Evolutionary conservation across 1,139 yeast species (phyloP).

Genomic region (Chernovozyma sophiae-reginae): DNA sequence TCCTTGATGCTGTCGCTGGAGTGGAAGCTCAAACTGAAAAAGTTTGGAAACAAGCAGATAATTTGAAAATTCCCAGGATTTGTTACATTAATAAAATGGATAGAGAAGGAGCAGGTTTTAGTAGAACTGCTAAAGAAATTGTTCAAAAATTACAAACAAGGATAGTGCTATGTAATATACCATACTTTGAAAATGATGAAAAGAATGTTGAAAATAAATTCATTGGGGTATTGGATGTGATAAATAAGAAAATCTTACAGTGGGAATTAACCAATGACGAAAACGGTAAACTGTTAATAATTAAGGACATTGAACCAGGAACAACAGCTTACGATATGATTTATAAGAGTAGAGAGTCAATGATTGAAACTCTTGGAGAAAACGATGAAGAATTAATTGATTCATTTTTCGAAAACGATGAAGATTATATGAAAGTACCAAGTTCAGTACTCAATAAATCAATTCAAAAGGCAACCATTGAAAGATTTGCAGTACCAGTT

Average conservation of each 20-base stretch:
- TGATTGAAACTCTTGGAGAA: conserved; percentile 82
- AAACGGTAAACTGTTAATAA: conserved; percentile 55
- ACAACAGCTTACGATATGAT: conserved; percentile 43
- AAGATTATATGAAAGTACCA: conserved; percentile 65
- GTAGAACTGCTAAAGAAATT: conserved; percentile 83
- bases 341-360: conserved; percentile 59
- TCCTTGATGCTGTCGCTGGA: conserved; percentile 94
- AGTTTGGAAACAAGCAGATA: conserved; percentile 86
- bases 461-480: conserved; percentile 59
- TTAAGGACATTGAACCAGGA: conserved; percentile 36
- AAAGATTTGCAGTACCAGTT: conserved; percentile 65
- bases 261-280: conserved; percentile 52
- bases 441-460: conserved; percentile 48
- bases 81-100: conserved; percentile 94
- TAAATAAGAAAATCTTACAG: conserved; percentile 58
- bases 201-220: conserved; percentile 39
- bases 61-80: conserved; percentile 64
- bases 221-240: conserved; percentile 78
- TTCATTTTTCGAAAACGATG: conserved; percentile 66
- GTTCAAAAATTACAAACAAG: conserved; percentile 73
- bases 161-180: conserved; percentile 74
- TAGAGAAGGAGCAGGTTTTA: conserved; percentile 90
- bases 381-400: conserved; percentile 74
- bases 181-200: conserved; percentile 49
- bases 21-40: conserved; percentile 98